Conservation (phyloP, 441 rosid genomes). For the Kokia cookei region DNA sequence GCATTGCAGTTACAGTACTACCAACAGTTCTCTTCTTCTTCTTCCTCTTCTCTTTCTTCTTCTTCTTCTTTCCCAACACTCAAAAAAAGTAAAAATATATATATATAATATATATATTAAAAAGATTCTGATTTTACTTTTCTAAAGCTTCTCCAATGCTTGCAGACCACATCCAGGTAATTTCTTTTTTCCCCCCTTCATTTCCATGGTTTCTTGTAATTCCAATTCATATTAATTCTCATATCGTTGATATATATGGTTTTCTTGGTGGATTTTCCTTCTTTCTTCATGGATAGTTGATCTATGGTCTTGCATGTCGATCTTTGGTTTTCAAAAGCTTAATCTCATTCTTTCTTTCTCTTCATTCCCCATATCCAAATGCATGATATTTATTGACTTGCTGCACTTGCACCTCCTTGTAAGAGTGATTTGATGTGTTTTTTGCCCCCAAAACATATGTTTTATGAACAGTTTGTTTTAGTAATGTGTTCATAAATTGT, state of each 20-base stretch:
- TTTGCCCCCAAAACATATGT: background rate
- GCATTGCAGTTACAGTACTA: conserved; percentile 33
- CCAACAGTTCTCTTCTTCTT: background rate
- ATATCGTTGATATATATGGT: background rate
- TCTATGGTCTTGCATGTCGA: conserved; percentile 5
- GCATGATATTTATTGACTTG: background rate
- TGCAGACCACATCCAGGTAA: conserved; percentile 6
- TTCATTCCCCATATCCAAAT: background rate
- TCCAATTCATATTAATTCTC: background rate
- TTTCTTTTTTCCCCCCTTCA: background rate
- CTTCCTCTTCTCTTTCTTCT: background rate
- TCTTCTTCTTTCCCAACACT: background rate
- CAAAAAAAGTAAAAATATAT: too few species aligned
- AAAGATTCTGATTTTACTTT: background rate
- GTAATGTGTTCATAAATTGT: background rate
- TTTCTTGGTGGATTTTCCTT: background rate
- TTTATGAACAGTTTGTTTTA: background rate
- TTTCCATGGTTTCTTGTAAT: background rate
- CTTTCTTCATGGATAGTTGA: background rate
- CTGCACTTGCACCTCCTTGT: too few species aligned
- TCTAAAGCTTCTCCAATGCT: background rate
- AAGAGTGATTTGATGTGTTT: background rate
- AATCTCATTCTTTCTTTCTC: background rate
- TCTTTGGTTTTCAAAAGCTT: background rate
- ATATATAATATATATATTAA: too few species aligned